Evolutionary conservation across 1,139 yeast genomes (phyloP), one percentile per base, ranked within the genome.

Genomic region (Candida tetrigidarum): DNA sequence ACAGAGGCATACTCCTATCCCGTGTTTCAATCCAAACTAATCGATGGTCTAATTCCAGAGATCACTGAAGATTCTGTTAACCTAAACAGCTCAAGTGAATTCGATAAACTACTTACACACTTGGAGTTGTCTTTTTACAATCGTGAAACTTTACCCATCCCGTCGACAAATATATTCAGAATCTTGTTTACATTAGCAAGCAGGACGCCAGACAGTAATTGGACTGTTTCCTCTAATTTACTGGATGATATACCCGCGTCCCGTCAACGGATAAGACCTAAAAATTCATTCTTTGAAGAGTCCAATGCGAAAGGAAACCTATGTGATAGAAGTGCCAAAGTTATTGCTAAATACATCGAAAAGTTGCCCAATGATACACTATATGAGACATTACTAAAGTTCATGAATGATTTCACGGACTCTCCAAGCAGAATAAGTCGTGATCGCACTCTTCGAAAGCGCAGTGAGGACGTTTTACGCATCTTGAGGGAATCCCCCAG

Each of bases 151-250:
- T 18, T 41, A 27, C 27, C 49, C 14, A 47, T 61, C 14, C 74
- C 68, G 2, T 62, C 72, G 1, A 42, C 45, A 4, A 53, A 59
- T 34, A 47, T 65, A 9, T 50, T 71, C 4, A 59, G 71, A 6
- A 47, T 71, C 1, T 47, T 72, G 18, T 46, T 71, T 19, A 69
- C 76, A 0, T 43, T 71, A 27, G 65, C 68, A 1, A 57, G 67
- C 0, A 52, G 74, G 41, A 46, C 57, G 20, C 59, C 67, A 4
- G 52, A 51, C 6, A 55, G 58, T 25, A 67, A 67, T 46, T 66
- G 63, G 62, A 55, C 65, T 6, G 51, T 55, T 18, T 50, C 47
- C 18, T 16, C 49, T 18, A 57, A 38, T 60, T 54, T 10, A 60
- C 45, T 4, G 9, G 34, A 28, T 16, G 29, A 61, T 4, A 49